Evolutionary conservation across 2,329 filamentous ascomycete species (phyloP), one percentile per base, ranked within the genome.

Genomic region (Scytalidium sp.): DNA sequence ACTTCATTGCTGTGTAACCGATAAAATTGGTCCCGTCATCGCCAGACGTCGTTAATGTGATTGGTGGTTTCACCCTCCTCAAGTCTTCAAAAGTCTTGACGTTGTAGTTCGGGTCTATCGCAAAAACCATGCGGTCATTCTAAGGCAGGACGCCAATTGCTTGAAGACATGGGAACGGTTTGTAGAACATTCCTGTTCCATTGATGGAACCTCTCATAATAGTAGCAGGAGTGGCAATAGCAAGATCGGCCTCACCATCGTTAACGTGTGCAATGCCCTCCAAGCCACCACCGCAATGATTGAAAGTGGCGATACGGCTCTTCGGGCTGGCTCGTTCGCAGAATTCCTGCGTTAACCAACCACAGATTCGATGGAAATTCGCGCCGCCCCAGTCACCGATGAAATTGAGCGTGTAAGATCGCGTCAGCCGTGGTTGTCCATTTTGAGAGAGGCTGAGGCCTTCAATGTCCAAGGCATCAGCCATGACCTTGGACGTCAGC

Each of bases 301-400:
- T 50, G 23, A 19, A 46, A 32, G 47, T 50, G 25, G 23, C 43
- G n/a, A 47, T 36, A 19, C 48, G 17, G 27, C 48, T 50, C 19
- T 44, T 25, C 17, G 48, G 43, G 23, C 48, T 44, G 15, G 43
- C 43, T 9, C 48, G 43, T 21, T 50, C 48, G 27, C 48, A 50
- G 29, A 50, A 50, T 21, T 45, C 48, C 22, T 50, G 48, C n/a
- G 48, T 50, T 19, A 50, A 20, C 48, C 48, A 50, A 21, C 43
- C 46, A 22, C 43, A 47, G 32, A 50, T 50, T 23, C 48, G 48
- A 25, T 50, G 48, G 32, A 50, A 50, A 44, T 50, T 50, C 20
- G 48, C 48, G 25, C 47, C 42, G 23, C 47, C 47, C 47, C 47
- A 50, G 25, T 50, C 47, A 15, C 47, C 47, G 6, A 50, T 23